These are phyloP conservation scores for Annona cherimola DNA, from an alignment of 164 flowering plant genomes.

Conservation along the genomic window DNA sequence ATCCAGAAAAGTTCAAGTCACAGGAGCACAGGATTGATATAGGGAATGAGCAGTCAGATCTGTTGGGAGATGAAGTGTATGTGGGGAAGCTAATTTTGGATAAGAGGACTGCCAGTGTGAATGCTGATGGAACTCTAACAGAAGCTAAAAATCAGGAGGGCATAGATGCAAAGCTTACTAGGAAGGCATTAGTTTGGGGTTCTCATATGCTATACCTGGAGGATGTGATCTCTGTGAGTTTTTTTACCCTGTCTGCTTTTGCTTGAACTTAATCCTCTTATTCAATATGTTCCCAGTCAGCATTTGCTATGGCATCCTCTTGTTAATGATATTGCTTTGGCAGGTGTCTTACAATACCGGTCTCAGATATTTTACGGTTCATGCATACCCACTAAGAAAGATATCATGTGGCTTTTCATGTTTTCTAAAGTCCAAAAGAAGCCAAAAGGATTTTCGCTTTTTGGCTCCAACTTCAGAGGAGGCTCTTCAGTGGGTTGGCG, in stretches of 20 bases:
- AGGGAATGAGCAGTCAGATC: constrained; percentile 85
- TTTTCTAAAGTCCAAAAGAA: constrained; percentile 61
- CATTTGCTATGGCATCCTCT: constrained; percentile 2
- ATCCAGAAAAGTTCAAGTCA: constrained; percentile 39
- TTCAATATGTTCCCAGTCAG: background rate
- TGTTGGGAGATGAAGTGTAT: constrained; percentile 68
- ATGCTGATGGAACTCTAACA: constrained; percentile 31
- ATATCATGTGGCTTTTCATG: constrained; percentile 65
- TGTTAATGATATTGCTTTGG: constrained; percentile 12
- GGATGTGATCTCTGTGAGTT: constrained; percentile 83
- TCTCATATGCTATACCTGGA: constrained; percentile 55
- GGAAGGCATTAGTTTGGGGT: constrained; percentile 91
- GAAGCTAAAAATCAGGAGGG: constrained; percentile 42
- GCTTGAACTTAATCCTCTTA: background rate
- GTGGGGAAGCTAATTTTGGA: constrained; percentile 73
- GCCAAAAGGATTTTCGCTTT: constrained; percentile 71
- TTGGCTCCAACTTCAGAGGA: constrained; percentile 70
- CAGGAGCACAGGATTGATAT: constrained; percentile 86
- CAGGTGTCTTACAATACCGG: constrained; percentile 84
- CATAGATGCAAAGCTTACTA: constrained; percentile 82
- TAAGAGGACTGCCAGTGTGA: constrained; percentile 41
- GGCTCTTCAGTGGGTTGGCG: constrained; percentile 87
- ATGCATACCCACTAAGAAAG: constrained; percentile 73
- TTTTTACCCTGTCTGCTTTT: background rate
- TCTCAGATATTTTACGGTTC: constrained; percentile 82